Evolutionary conservation across 768 basidiomycete genomes (phyloP), one percentile per base, ranked within the genome.

Genomic region (Russula virescens): DNA sequence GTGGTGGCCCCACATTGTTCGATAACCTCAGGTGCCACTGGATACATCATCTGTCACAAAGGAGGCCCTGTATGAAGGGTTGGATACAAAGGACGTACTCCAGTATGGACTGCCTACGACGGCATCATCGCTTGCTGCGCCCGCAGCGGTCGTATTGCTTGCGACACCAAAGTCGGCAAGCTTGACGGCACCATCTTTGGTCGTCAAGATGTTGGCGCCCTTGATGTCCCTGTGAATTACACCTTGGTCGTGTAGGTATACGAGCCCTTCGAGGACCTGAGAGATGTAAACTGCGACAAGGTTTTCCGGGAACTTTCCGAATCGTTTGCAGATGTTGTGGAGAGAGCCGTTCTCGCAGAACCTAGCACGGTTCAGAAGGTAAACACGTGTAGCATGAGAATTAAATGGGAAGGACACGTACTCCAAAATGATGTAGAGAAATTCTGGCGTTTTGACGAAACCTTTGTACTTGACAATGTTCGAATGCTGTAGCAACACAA

Each of bases 391-490:
- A 48, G 45, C 18, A 48, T 19, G 21, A 50, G 47, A 1, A 21
- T 2, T 7, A 16, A 23, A 25, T 31, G 11, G 42, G 14, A n/a
- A 3, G 6, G n/a, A 5, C 19, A 67, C 87, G 56, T 71, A 94
- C 88, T 98, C 97, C 51, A 99, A 82, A 68, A 99, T 93, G 75
- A 99, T 99, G 74, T 96, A 96, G 63, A 99, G 79, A 73, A 87
- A 94, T 70, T 97, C 92, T 59, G 87, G 85, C 55, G 94, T 95
- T 77, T 94, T 94, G 72, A 94, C 92, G 69, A 96, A 98, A 14
- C 97, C 97, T 71, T 96, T 95, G 78, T 99, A 99, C 76, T 99
- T 96, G 72, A 98, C 97, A 72, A 99, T 98, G 73, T 98, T 98
- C 46, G 87, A 80, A 72, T 98, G 94, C 94, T 96, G 73, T 34